Evolutionary conservation across 352 stramenopile genomes (phyloP), one percentile per base, ranked within the genome.

Genomic region (Phytophthora rubi): DNA sequence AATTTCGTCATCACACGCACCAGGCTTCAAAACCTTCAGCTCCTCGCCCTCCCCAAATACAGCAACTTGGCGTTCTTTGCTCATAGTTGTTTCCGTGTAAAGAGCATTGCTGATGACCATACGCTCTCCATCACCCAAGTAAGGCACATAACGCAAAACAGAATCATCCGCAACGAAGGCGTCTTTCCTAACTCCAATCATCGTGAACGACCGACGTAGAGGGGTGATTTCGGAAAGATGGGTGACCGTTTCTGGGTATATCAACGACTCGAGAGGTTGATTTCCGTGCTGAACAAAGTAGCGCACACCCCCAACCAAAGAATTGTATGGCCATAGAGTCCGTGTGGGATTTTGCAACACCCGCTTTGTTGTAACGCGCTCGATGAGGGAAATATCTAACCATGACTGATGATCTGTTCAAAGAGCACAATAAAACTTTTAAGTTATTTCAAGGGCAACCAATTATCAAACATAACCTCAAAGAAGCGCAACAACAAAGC

Each of bases 111-210:
- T 82, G 52, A 93, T 84, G 6, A 77, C 71, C 59, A 93, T 61
- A 3, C 62, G 70, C 4, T 75, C 69, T 23, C 83, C 75, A 16
- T 98, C 91, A 16, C 92, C 92, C 65, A 98, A 85, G 68, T 97
- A 97, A 3, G 93, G 93, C 8, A 97, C 81, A 59, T 96, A 94
- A 12, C 87, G 81, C 55, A 98, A 72, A 35, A 95, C 82, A 4
- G 85, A 79, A 56, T 97, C 87, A 70, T 97, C 91, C 12, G 94
- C 87, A 1, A 91, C 83, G 45, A 81, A 83, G 33, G 87, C 75
- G 52, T 91, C 93, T 23, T 85, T 93, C 28, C 83, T 83, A 10
- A 97, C 71, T 6, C 84, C 82, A 49, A 92, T 83, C 71, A 84
- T 89, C n/a, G 85, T 76, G 53, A 85, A 89, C 6, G 83, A 84